phyloP scores from a whole-genome alignment of 352 stramenopile genomes.

The Pseudoperonospora humuli region DNA sequence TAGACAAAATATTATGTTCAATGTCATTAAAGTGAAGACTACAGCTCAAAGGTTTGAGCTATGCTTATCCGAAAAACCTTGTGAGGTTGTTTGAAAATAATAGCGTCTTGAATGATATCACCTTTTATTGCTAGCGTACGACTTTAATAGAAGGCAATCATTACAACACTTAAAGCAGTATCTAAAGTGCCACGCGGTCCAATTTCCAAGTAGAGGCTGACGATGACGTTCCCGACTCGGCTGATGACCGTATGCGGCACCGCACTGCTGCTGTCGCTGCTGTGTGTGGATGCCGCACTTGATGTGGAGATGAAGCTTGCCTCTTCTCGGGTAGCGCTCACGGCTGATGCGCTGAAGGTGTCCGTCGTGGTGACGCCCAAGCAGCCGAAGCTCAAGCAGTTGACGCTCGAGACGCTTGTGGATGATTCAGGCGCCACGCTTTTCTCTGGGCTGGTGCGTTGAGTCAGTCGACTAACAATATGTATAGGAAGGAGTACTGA shows the following conservation, averaged over 20 bases:
- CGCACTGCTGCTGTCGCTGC: conserved; percentile 22
- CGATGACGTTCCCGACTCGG: conserved; percentile 17
- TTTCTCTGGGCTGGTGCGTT: conserved; percentile 51
- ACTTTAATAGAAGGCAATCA: neutral
- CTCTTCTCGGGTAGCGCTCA: conserved; percentile 42
- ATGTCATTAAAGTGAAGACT: too few species aligned
- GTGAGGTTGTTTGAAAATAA: conserved; percentile 3
- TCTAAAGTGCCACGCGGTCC: conserved; percentile 23
- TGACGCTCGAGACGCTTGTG: conserved; percentile 63
- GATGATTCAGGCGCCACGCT: conserved; percentile 51
- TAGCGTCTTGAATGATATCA: neutral
- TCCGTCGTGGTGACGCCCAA: conserved; percentile 44
- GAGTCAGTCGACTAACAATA: too few species aligned
- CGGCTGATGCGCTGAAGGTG: conserved; percentile 34
- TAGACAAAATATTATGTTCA: too few species aligned
- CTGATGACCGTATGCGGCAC: conserved; percentile 19
- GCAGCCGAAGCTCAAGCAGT: conserved; percentile 42
- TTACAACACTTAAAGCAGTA: conserved; percentile 2
- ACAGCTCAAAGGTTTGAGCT: too few species aligned
- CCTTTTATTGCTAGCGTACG: neutral
- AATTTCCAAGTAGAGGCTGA: conserved; percentile 15
- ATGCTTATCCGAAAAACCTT: too few species aligned
- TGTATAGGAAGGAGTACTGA: neutral
- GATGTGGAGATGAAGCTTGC: conserved; percentile 36
- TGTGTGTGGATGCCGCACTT: conserved; percentile 21